A percentile compares a stretch with the other conserved stretches of the same genome.
Conservation (phyloP, 106 monocot genomes). For the Narthecium ossifragum region DNA sequence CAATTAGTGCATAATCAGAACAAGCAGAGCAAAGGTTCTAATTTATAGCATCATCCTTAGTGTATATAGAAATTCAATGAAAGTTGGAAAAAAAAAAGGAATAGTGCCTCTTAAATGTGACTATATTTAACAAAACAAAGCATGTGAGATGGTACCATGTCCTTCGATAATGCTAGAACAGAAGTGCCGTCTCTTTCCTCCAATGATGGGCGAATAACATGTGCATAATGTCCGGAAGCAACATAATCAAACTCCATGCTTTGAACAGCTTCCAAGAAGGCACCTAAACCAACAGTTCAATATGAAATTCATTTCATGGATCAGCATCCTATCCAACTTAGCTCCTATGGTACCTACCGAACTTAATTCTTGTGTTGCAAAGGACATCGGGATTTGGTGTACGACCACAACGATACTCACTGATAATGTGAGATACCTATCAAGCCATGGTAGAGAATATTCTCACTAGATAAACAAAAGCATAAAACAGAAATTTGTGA, state of each 20-base stretch:
- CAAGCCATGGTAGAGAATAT: not conserved
- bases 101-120: no score
- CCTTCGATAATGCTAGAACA: conserved; percentile 72
- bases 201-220: conserved; percentile 43
- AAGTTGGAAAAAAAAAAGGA: not conserved
- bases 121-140: no score
- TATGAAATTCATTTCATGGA: not conserved
- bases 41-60: no score
- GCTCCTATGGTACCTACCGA: conserved; percentile 40
- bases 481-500: no score
- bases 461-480: not conserved
- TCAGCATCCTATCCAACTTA: not conserved
- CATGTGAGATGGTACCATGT: conserved; percentile 73
- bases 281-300: conserved; percentile 37
- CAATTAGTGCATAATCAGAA: no score
- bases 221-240: conserved; percentile 98
- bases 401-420: conserved; percentile 82
- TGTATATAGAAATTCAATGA: not conserved
- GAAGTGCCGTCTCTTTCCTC: conserved; percentile 32
- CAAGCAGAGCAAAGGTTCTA: no score
- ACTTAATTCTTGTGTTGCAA: conserved; percentile 98
- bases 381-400: conserved; percentile 99
- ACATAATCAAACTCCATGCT: conserved; percentile 87
- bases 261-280: conserved; percentile 76
- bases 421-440: conserved; percentile 89